phyloP scores from a whole-genome alignment of 2,329 filamentous ascomycete species.

The Monilinia vaccinii-corymbosi region DNA sequence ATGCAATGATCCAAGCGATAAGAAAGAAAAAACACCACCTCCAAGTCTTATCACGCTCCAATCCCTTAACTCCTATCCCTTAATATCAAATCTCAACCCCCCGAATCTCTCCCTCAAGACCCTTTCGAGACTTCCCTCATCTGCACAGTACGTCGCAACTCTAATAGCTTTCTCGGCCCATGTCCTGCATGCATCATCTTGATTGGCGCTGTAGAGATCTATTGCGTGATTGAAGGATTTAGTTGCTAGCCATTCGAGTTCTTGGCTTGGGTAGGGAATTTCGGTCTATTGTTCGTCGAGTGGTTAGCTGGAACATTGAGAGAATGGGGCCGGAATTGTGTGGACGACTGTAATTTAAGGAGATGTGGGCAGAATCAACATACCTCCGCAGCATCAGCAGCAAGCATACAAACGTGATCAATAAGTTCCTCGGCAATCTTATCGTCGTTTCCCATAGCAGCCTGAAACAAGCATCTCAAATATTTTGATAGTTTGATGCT shows the following conservation, averaged over 20 bases:
- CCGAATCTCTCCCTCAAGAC: not conserved
- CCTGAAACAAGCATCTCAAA: constrained; percentile 67
- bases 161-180: constrained; percentile 30
- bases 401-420: constrained; percentile 50
- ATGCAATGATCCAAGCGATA: not conserved
- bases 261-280: constrained; percentile 50
- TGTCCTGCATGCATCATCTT: constrained; percentile 45
- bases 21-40: too few species aligned
- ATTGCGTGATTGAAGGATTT: constrained; percentile 62
- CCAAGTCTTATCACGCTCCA: too few species aligned
- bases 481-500: constrained; percentile 60
- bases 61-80: not conserved
- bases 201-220: constrained; percentile 50
- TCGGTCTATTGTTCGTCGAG: constrained; percentile 28
- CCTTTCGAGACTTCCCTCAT: constrained; percentile 24
- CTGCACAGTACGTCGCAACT: constrained; percentile 25
- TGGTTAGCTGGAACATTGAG: too few species aligned
- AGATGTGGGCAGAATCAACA: constrained; percentile 9
- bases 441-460: constrained; percentile 46
- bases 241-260: constrained; percentile 69
- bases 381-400: constrained; percentile 42
- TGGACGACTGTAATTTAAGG: not conserved
- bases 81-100: not conserved
- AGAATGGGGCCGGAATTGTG: not conserved
- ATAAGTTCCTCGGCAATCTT: constrained; percentile 49